A percentile compares a stretch with the other conserved stretches of the same genome.
These are phyloP conservation scores for Fusarium sp. DNA, from an alignment of 2,329 filamentous ascomycete genomes.

Conservation along the genomic window DNA sequence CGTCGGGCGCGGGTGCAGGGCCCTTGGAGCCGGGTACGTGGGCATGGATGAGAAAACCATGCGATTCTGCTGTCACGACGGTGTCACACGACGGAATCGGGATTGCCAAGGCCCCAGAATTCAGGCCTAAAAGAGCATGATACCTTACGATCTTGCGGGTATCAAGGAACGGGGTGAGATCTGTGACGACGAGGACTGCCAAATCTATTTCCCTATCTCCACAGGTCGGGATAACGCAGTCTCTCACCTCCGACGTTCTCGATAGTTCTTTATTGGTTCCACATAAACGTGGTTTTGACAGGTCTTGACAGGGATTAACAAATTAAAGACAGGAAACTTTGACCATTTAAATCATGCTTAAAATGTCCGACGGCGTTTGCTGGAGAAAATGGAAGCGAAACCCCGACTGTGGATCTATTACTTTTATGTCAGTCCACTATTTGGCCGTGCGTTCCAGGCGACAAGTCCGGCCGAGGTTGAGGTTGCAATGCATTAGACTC, in stretches of 20 bases:
- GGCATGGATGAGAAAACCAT: constrained; percentile 13
- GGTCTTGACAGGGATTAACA: background rate
- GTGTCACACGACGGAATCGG: background rate
- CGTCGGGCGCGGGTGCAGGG: constrained; percentile 1
- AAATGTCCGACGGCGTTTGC: constrained; percentile 29
- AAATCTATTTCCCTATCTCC: background rate
- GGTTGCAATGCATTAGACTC: background rate
- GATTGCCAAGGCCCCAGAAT: constrained; percentile 1
- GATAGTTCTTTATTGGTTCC: background rate
- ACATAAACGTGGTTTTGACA: constrained; percentile 3
- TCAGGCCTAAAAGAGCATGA: background rate
- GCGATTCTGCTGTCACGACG: constrained; percentile 13
- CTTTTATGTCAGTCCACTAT: constrained; percentile 15
- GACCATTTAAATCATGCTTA: background rate
- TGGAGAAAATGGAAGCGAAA: background rate
- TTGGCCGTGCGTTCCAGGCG: background rate
- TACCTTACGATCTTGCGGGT: constrained; percentile 32
- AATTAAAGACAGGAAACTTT: background rate
- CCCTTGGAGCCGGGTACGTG: background rate
- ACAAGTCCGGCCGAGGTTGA: constrained; percentile 1
- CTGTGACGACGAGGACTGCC: background rate
- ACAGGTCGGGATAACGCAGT: constrained; percentile 1
- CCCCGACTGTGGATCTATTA: constrained; percentile 13
- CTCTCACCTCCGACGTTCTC: background rate
- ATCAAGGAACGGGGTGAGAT: constrained; percentile 18